Evolutionary conservation across 768 basidiomycete species (phyloP), one percentile per base, ranked within the genome.

Genomic region (Gyrodon lividus): DNA sequence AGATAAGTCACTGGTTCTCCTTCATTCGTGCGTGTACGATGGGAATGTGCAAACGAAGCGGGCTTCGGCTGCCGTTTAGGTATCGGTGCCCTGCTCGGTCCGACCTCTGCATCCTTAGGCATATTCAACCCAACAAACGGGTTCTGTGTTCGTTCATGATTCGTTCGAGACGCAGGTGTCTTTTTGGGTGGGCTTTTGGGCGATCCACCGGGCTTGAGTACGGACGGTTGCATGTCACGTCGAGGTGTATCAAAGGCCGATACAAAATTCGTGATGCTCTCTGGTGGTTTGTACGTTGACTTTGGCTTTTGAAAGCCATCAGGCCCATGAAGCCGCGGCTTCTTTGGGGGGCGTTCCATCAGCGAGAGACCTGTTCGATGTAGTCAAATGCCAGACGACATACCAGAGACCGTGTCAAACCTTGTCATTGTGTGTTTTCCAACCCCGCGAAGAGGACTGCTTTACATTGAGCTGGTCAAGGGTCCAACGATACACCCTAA

Each of bases 281-380:
- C 46, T 19, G 56, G 64, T 54, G 59, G 66, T 45, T 64, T 68
- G 50, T 65, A 68, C 8, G 50, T 45, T 1, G 57, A 40, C 34
- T 53, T 59, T 9, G 62, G 26, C 43, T 57, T 70, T 20, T 57
- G 58, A 30, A 68, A 68, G 22, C 67, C 67, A 10, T 70, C 67
- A 0, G 65, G 68, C 5, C 65, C 67, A 39, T 46, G 52, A 28
- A 55, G 35, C 26, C 54, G 52, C 34, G 26, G 30, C 13, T 42
- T 46, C 37, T 59, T 57, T 6, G 49, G 17, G 8, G 48, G 46
- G 28, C 41, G 57, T 26, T 54, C 55, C 56, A 55, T 57, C n/a
- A 37, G 30, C 4, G 35, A 37, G 39, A 12, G 13, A 23, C 8
- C 23, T 24, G 22, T 22, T 28, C 28, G 10, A 28, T 26, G 24